Base-by-base conservation (phyloP, 176 grass and related monocot species). In the Carex parvula region DNA sequence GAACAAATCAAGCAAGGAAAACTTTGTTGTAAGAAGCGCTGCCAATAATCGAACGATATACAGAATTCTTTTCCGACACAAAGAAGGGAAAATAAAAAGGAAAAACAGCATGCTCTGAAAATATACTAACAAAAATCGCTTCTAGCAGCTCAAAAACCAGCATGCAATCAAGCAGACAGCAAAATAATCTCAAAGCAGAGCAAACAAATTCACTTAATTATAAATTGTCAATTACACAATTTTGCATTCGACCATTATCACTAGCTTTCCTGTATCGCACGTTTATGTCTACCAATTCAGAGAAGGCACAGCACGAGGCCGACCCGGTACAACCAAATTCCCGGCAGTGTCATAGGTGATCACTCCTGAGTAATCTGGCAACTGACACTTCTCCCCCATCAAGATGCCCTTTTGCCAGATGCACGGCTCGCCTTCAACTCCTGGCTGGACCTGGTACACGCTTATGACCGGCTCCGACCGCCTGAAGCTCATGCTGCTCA, bases 371-470 rank as follows among this genome's bases (percentile, higher is more conserved):
- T 87, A 98, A 57, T 98, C 92, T n/a, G 95, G 95, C 52, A 98
- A 90, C 81, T 94, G 89, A 86, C 95, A 98, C 83, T 94, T 94
- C 39, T 84, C 95, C 4, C 95, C 95, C 95, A 97, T 94, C 79
- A 97, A 87, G 84, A 97, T 97, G 83, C 83, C 86, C 48, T 57
- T 97, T 89, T 97, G 94, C 94, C 94, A 97, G 6, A 97, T 86
- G 82, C 92, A 94, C 44, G 89, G 76, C 13, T 85, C 85, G 13
- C 35, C 83, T 35, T 81, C 85, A 17, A 39, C 33, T 70, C 88
- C 90, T 18, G 88, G 86, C 82, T 94, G 87, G 32, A 94, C 95
- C 84, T 90, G 95, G 79, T 98, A 88, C 32, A 86, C 66, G 83
- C 92, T 87, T 53, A 94, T 94, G n/a, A 37, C 92, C 50, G 92